phyloP scores from a whole-genome alignment of 176 grass and related monocot genomes.

The Cenchrus fungigraminus region DNA sequence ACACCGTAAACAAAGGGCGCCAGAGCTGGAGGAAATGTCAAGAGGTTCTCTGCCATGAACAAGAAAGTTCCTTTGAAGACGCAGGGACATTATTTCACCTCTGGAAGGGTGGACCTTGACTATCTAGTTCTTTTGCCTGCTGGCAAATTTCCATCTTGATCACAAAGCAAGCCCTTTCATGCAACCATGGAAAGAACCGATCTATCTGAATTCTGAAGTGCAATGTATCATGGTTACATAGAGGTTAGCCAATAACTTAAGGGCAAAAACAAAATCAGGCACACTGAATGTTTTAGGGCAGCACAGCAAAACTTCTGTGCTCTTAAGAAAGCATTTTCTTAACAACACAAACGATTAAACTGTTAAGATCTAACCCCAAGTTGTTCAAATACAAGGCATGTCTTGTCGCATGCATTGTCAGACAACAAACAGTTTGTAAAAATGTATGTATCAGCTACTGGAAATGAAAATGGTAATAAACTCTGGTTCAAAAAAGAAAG shows the following conservation, averaged over 20 bases:
- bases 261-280: not conserved
- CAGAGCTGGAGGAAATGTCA: not conserved
- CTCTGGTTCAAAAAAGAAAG: too few relatives aligned
- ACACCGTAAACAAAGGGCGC: not conserved
- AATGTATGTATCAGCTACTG: not conserved
- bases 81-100: not conserved
- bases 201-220: not conserved
- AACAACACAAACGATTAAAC: not conserved
- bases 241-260: not conserved
- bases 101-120: too few relatives aligned
- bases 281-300: not conserved
- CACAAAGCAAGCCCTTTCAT: too few relatives aligned
- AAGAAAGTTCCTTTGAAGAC: not conserved
- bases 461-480: not conserved
- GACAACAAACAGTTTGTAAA: not conserved
- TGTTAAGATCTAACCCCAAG: not conserved
- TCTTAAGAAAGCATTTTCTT: too few relatives aligned
- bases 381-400: not conserved
- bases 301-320: slow-evolving; percentile 1
- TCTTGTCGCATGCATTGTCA: not conserved
- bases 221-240: not conserved
- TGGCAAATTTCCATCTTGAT: too few relatives aligned
- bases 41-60: not conserved
- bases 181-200: too few relatives aligned
- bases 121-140: too few relatives aligned